Evolutionary conservation across 108 stramenopile species (phyloP), one percentile per base, ranked within the genome.

Genomic region (Discostella stelligeroides): DNA sequence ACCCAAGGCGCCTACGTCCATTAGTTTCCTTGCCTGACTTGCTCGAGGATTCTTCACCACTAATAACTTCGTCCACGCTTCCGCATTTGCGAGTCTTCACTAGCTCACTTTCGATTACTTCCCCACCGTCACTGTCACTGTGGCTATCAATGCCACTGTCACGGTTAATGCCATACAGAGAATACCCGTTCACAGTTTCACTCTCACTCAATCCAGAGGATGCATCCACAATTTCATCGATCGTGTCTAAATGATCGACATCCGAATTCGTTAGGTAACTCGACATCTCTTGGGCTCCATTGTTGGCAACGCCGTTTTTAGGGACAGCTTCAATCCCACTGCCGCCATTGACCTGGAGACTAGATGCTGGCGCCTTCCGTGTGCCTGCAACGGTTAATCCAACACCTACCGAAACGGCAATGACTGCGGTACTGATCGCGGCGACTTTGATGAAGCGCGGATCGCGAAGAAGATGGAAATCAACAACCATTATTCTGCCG

Each of bases 391-490:
- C 57, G 39, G 57, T 58, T 4, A 58, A 15, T 4, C 38, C 57
- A 34, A 58, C 57, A 1, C 57, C 57, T 7, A 58, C 9, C 34
- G 57, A 58, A 40, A 58, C n/a, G 34, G 57, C 57, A 28, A 58
- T 2, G 0, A 58, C 57, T 12, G 57, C 37, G 37, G 57, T 20
- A 2, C 29, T 21, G 0, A 58, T 20, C 14, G 40, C 57, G 2
- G 57, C 57, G n/a, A 34, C 57, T 34, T 58, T 58, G 57, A 58
- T 39, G 37, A 58, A 58, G 30, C 18, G 30, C 34, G 57, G 57
- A 20, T 58, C 57, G 0, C 57, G 57, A 27, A 58, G n/a, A 8
- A 27, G 38, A 20, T 58, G 57, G 18, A 58, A 28, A 28, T 58
- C 57, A 28, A 39, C 20, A 34, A 37, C 53, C 34, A 34, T 34